These are phyloP conservation scores for Globisporangium ultimum DNA, from an alignment of 352 stramenopile species.

Conservation along the genomic window DNA sequence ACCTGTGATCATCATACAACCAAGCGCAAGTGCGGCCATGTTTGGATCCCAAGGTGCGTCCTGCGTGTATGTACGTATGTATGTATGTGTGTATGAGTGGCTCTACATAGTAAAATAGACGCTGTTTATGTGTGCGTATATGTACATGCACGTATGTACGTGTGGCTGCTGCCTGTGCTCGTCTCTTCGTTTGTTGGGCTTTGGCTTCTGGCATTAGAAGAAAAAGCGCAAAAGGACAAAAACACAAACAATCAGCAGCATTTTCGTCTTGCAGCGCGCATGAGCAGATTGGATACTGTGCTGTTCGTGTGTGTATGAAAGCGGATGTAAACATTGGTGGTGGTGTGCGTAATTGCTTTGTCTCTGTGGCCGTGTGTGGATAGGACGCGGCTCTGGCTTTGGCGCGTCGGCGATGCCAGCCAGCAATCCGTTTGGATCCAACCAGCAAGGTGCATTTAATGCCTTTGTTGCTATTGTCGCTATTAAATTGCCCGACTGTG, in stretches of 20 bases:
- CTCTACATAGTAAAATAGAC: background rate
- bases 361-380: background rate
- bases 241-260: too few species aligned
- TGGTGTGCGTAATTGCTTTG: background rate
- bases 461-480: background rate
- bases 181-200: background rate
- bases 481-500: background rate
- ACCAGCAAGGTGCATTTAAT: constrained; percentile 28
- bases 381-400: constrained; percentile 7
- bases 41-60: constrained; percentile 23
- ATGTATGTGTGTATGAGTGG: background rate
- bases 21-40: constrained; percentile 3
- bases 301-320: background rate
- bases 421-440: constrained; percentile 33
- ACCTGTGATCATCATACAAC: background rate
- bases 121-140: background rate
- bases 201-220: too few species aligned
- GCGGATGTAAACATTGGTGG: background rate
- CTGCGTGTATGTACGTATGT: background rate
- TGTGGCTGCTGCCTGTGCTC: background rate
- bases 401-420: background rate
- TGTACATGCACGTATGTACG: background rate
- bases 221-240: too few species aligned
- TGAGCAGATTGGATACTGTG: background rate
- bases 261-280: too few species aligned